phyloP scores from a whole-genome alignment of 257 asterid genomes.

The Euphrasia confusa region DNA sequence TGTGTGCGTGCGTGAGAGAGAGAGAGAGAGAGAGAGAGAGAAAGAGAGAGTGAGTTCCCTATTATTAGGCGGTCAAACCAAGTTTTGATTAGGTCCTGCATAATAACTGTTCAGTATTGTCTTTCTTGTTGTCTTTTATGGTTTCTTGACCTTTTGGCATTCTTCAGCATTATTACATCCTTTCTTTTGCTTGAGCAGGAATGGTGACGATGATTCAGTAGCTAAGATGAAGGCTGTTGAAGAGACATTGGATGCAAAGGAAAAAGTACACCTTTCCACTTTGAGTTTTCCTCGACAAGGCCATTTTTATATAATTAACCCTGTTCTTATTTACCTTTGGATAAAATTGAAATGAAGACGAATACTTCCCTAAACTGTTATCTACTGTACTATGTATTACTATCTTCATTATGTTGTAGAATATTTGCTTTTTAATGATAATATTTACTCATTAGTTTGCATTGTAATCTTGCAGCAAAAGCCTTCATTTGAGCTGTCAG shows the following conservation, averaged over 20 bases:
- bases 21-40: too few relatives aligned
- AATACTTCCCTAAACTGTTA: background rate
- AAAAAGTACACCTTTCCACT: constrained; percentile 30
- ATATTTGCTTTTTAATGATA: constrained; percentile 3
- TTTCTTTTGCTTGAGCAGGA: constrained; percentile 42
- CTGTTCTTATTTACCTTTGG: constrained; percentile 12
- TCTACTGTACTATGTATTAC: background rate
- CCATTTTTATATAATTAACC: constrained; percentile 11
- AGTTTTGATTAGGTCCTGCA: too few relatives aligned
- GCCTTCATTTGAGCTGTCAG: constrained; percentile 97
- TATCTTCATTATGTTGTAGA: constrained; percentile 16
- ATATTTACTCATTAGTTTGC: constrained; percentile 16
- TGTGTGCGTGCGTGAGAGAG: too few relatives aligned
- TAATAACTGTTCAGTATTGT: constrained; percentile 12
- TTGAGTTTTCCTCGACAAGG: constrained; percentile 11
- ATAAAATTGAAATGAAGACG: constrained; percentile 5
- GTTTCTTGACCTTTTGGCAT: background rate
- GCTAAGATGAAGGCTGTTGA: constrained; percentile 14
- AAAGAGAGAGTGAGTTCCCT: too few relatives aligned
- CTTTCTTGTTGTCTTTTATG: background rate
- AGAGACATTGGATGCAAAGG: constrained; percentile 3
- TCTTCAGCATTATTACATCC: constrained; percentile 1
- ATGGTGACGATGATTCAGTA: constrained; percentile 57
- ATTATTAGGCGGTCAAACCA: too few relatives aligned
- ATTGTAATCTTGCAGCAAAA: constrained; percentile 51